phyloP scores from a whole-genome alignment of 306 rosid species.

The Glycyrrhiza uralensis region DNA sequence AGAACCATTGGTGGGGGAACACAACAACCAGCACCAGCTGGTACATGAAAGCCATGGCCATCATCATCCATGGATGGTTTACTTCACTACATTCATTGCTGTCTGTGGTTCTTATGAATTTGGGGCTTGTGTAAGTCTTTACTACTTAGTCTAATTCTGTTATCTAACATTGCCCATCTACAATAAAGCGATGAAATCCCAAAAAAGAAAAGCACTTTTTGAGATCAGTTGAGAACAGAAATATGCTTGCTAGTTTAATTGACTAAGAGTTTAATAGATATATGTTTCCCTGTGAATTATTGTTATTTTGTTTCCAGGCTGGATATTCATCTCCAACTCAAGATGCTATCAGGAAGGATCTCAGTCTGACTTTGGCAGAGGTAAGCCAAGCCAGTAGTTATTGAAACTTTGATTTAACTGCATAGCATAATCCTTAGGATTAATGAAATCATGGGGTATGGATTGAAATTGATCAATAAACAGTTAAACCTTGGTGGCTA shows the following conservation, averaged over 20 bases:
- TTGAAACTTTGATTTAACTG: neutral
- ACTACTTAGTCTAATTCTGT: neutral
- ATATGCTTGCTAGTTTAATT: neutral
- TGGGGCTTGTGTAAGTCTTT: conserved; percentile 72
- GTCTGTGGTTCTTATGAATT: conserved; percentile 87
- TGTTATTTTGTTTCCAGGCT: conserved; percentile 43
- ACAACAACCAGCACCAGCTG: neutral
- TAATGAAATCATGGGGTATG: conserved; percentile 4
- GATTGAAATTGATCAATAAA: neutral
- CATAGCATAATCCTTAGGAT: neutral
- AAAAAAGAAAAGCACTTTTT: neutral
- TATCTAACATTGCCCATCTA: neutral
- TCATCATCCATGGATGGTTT: conserved; percentile 84
- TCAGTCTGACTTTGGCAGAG: conserved; percentile 64
- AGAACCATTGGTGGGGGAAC: conserved; percentile 43
- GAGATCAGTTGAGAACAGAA: neutral
- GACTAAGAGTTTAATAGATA: neutral
- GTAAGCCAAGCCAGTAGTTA: conserved; percentile 32
- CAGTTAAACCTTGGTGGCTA: neutral
- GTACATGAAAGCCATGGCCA: conserved; percentile 32
- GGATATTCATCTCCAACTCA: conserved; percentile 95
- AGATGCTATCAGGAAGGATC: conserved; percentile 64
- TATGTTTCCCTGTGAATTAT: conserved; percentile 2
- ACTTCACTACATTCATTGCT: conserved; percentile 70
- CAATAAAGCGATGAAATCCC: neutral